Base-by-base conservation (phyloP, 768 basidiomycete genomes). In the Hygrophoropsis aurantiaca region DNA sequence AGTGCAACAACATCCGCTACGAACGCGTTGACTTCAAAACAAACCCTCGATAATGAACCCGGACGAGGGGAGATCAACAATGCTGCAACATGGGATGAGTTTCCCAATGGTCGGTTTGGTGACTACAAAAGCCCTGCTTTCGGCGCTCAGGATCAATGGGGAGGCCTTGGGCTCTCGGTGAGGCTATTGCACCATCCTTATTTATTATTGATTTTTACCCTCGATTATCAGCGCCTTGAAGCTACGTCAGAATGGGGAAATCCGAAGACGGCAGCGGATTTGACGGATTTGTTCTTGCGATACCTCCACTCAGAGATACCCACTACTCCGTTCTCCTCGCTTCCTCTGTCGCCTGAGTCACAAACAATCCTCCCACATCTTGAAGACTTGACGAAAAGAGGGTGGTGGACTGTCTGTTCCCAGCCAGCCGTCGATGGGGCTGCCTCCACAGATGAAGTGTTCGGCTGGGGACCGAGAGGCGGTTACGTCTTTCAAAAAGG, bases 401-500 rank as follows among this genome's bases (percentile, higher is more conserved):
- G 89, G 20, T 87, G 92, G 84, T 99, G 95, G 94, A 97, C 97
- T 5, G 87, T 99, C 16, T 91, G 91, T 1, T 95, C 93, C 10
- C 97, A 99, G 62, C 97, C 97, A 18, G 90, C 94, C 0, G 84
- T 97, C 5, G 87, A 98, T 58, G 90, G 86, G 5, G 79, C 72
- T 5, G 70, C 68, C 25, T 93, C 90, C 2, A 80, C 79, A 11
- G 88, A 98, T 64, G 72, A 78, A 18, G 69, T 87, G 0, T 81
- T 95, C 49, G 97, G 97, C 4, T 99, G 95, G 87, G 97, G 97
- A 2, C 97, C 97, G 11, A 74, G 75, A 45, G 84, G 83, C 5
- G 97, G 97, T 6, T 95, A 94, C 67, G 90, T 99, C 8, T 99
- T 90, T 68, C 97, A 99, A 69, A 99, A 99, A 70, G 82, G 86